Percentiles rank a stretch among this genome's conserved stretches.
These are phyloP conservation scores for Fragaria nilgerrensis DNA, from an alignment of 306 rosid species.

Conservation along the genomic window DNA sequence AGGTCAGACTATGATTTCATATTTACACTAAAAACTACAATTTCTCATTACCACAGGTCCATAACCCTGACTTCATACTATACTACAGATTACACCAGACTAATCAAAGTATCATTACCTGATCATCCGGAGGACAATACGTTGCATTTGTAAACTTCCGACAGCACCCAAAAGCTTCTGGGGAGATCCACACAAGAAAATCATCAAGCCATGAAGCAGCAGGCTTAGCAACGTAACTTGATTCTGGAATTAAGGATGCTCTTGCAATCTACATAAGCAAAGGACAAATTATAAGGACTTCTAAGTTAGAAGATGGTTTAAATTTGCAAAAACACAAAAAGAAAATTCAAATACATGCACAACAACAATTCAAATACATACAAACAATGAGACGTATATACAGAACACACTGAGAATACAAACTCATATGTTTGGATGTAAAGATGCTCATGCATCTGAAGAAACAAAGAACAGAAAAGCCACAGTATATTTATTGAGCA, in stretches of 20 bases:
- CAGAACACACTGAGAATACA: neutral
- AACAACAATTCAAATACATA: neutral
- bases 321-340: neutral
- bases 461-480: neutral
- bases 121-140: constrained; percentile 95
- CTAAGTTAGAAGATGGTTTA: neutral
- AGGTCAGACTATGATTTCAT: constrained; percentile 6
- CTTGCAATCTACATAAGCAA: constrained; percentile 60
- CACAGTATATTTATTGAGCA: neutral
- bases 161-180: constrained; percentile 99
- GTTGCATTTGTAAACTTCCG: constrained; percentile 85
- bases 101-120: constrained; percentile 43
- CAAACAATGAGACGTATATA: neutral
- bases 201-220: constrained; percentile 99
- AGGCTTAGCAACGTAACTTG: constrained; percentile 93
- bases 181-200: constrained; percentile 97
- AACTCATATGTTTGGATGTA: neutral
- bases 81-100: neutral
- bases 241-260: constrained; percentile 74
- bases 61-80: constrained; percentile 18
- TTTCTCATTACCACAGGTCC: constrained; percentile 32
- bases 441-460: neutral
- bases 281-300: neutral
- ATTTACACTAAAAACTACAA: neutral
- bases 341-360: neutral